Percentiles rank a stretch among this genome's conserved stretches.
phyloP scores from a whole-genome alignment of 768 basidiomycete genomes.

The Lactarius pseudohatsudake region DNA sequence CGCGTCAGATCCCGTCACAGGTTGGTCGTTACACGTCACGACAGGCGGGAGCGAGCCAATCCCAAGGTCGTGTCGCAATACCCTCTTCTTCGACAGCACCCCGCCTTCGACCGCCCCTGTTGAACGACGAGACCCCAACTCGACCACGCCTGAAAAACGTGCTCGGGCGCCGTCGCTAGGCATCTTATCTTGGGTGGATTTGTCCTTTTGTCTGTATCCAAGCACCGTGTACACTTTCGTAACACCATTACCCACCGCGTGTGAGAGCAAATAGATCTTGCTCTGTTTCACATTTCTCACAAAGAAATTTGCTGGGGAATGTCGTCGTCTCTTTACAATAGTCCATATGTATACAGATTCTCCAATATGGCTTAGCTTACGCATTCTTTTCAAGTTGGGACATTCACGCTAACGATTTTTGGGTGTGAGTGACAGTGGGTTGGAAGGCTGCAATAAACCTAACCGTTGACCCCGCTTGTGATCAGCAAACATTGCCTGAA shows the following conservation, averaged over 20 bases:
- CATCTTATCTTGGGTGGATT: not conserved
- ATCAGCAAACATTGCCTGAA: not conserved
- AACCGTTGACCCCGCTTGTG: not conserved
- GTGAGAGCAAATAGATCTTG: conserved; percentile 21
- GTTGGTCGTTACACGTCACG: conserved; percentile 10
- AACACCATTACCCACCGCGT: conserved; percentile 3
- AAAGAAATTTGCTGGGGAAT: conserved; percentile 2
- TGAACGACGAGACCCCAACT: conserved; percentile 59
- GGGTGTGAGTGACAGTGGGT: not conserved
- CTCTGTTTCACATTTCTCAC: conserved; percentile 12
- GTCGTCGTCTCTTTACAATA: conserved; percentile 3
- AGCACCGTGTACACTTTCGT: conserved; percentile 1
- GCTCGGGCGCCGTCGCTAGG: conserved; percentile 49
- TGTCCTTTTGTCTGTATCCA: conserved; percentile 3
- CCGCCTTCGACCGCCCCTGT: conserved; percentile 40
- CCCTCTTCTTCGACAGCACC: conserved; percentile 33
- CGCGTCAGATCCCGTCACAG: conserved; percentile 6
- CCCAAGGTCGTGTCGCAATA: conserved; percentile 13
- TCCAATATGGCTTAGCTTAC: conserved; percentile 8
- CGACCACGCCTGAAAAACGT: conserved; percentile 53
- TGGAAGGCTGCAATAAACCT: not conserved
- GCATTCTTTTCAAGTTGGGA: conserved; percentile 11
- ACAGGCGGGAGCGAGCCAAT: conserved; percentile 19
- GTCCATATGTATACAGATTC: conserved; percentile 5
- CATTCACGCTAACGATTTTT: conserved; percentile 3